Evolutionary conservation across 129 eudicot genomes (phyloP).

Genomic region (Flaveria ramosissima): DNA sequence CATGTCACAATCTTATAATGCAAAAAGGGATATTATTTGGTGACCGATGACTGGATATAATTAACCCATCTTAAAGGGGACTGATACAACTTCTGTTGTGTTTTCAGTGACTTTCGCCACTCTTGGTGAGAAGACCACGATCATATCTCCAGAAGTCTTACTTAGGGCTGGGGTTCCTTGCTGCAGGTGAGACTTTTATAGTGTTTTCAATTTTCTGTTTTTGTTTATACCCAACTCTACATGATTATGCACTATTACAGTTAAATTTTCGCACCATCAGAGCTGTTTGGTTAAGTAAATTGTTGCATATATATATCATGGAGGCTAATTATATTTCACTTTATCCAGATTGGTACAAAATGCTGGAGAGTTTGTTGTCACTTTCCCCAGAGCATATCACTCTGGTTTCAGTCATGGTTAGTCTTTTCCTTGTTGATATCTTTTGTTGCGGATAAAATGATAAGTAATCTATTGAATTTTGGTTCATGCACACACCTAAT

Average conservation of each 20-base stretch:
- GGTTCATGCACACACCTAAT: neutral
- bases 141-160: constrained; percentile 95
- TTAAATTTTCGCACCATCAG: constrained; percentile 14
- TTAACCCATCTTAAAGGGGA: neutral
- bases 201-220: neutral
- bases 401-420: constrained; percentile 61
- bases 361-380: constrained; percentile 96
- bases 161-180: constrained; percentile 88
- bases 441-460: neutral
- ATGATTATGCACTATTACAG: neutral
- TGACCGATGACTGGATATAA: neutral
- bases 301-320: constrained; percentile 9
- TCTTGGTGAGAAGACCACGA: constrained; percentile 94
- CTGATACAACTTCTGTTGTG: neutral
- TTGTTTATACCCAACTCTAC: neutral
- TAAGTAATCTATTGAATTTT: constrained; percentile 4
- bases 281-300: constrained; percentile 7
- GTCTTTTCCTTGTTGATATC: neutral
- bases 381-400: constrained; percentile 98
- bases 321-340: constrained; percentile 26
- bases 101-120: constrained; percentile 76
- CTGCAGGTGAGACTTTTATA: constrained; percentile 62
- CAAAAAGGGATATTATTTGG: neutral
- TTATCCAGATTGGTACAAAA: constrained; percentile 79
- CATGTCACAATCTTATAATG: constrained; percentile 15